Evolutionary conservation across 352 stramenopile genomes (phyloP), one percentile per base, ranked within the genome.

Genomic region (Phytophthora capsici): DNA sequence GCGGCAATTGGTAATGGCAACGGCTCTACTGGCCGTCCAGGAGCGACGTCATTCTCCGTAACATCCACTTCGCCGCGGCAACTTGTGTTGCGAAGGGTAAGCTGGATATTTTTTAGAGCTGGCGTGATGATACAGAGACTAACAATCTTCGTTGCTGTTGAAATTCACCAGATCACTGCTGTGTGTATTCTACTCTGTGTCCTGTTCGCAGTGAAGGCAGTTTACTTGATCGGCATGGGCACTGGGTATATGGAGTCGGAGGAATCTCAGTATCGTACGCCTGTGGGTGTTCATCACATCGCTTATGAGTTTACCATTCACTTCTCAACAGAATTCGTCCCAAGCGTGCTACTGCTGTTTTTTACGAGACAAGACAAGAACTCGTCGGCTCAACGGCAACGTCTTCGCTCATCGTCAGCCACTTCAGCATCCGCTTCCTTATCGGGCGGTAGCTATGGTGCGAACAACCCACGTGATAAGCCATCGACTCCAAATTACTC

Each of bases 191-290:
- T 94, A 25, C 61, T 91, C 10, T 90, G 82, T 48, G 73, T 92
- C 9, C 57, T 94, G 16, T 94, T 94, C 45, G 63, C 70, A 14
- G 75, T 73, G 36, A 91, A 90, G 53, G 75, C 75, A 6, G 59
- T 90, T 47, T 94, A 92, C 50, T 67, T 92, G 47, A 69, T 91
- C 10, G 78, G 82, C n/a, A 89, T 91, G 68, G 82, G 83, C 57
- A 84, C 71, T 2, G 82, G 81, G 5, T 69, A 80, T 34, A 72
- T 92, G 57, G 68, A 78, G 30, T 90, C 85, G 9, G 75, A 89
- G 16, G 77, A 91, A 58, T 69, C 78, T n/a, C 66, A 84, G 66
- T 85, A 86, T 46, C 80, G 75, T 37, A 86, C 70, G 0, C 86
- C 83, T 7, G 69, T 89, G 19, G 83, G 82, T 53, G 70, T 91